Evolutionary conservation across 2,329 filamentous ascomycete species (phyloP), one percentile per base, ranked within the genome.

Genomic region (Aulographum hederae): DNA sequence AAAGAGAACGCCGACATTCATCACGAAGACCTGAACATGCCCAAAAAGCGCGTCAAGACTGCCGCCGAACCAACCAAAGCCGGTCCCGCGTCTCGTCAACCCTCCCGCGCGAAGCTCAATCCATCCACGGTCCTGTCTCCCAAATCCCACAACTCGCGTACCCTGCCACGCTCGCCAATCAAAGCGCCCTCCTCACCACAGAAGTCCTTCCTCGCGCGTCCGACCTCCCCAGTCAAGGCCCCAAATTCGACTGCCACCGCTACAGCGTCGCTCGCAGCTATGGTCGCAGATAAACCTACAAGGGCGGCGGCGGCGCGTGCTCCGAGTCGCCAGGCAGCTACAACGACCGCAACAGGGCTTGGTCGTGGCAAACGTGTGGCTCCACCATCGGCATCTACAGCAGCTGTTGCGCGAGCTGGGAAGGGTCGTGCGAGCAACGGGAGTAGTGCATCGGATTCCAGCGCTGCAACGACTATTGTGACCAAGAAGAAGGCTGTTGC

Each of bases 91-190:
- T 41, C 43, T 8, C 46, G 50, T 21, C 45, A 45, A 13, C 41
- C 40, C 6, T 51, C 52, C 4, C 43, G 46, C 21, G n/a, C n/a
- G n/a, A 49, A 51, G 41, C 39, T 42, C 16, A 35, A 39, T 40
- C 52, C 68, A 38, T 56, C 63, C 31, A 64, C 77, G 50, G 67
- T 91, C 23, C 62, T 92, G 3, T 92, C 84, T 2, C 82, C 82
- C 2, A 77, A 79, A 32, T 85, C 80, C 0, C 75, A 77, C 36
- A 92, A 92, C 47, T 78, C 78, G 4, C 72, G 79, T 32, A 64
- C 78, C 12, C 58, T 68, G 15, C 68, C 68, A 14, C 67, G 70
- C 30, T 68, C 65, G 1, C 65, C 65, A 2, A 44, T 65, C 34
- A 62, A 44, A 51, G 23, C 40, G 19, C 36, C 41, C 5, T 26